phyloP scores from a whole-genome alignment of 2,329 filamentous ascomycete species.

The Orbilia ellipsospora region DNA sequence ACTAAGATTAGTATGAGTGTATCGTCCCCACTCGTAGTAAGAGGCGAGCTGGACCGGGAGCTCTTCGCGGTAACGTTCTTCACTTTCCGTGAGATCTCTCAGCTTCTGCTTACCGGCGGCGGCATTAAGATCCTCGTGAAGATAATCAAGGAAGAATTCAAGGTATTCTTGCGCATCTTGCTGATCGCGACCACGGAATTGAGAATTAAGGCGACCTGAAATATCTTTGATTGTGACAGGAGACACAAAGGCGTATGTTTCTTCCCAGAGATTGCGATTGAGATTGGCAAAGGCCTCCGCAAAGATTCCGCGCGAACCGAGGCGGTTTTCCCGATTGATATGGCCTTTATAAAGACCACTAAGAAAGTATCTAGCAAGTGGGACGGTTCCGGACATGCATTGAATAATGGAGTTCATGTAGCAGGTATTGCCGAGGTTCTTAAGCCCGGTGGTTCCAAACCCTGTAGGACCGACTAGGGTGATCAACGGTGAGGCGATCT shows the following conservation, averaged over 20 bases:
- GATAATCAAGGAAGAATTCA: constrained; percentile 79
- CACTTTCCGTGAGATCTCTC: constrained; percentile 69
- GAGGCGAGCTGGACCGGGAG: constrained; percentile 74
- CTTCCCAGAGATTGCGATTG: constrained; percentile 57
- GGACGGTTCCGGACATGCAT: constrained; percentile 91
- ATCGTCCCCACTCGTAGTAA: constrained; percentile 77
- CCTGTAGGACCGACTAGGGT: constrained; percentile 74
- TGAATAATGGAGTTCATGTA: constrained; percentile 99
- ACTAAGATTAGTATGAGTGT: constrained; percentile 76
- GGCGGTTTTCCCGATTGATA: constrained; percentile 84
- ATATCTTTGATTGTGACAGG: constrained; percentile 66
- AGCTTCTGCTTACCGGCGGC: constrained; percentile 71
- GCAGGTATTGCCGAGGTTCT: constrained; percentile 95
- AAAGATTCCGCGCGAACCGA: constrained; percentile 69
- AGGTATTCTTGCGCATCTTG: constrained; percentile 95
- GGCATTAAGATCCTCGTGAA: constrained; percentile 87
- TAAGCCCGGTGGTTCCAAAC: constrained; percentile 76
- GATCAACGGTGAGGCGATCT: constrained; percentile 74
- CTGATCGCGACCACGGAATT: constrained; percentile 79
- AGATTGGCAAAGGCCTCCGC: constrained; percentile 71
- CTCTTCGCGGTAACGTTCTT: constrained; percentile 72
- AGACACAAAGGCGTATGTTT: constrained; percentile 57
- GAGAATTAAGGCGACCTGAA: constrained; percentile 72
- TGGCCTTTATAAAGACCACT: constrained; percentile 79
- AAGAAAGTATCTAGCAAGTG: constrained; percentile 91